Base-by-base conservation (phyloP, 1,284 basidiomycete genomes). In the Fomitopsis pinicola region DNA sequence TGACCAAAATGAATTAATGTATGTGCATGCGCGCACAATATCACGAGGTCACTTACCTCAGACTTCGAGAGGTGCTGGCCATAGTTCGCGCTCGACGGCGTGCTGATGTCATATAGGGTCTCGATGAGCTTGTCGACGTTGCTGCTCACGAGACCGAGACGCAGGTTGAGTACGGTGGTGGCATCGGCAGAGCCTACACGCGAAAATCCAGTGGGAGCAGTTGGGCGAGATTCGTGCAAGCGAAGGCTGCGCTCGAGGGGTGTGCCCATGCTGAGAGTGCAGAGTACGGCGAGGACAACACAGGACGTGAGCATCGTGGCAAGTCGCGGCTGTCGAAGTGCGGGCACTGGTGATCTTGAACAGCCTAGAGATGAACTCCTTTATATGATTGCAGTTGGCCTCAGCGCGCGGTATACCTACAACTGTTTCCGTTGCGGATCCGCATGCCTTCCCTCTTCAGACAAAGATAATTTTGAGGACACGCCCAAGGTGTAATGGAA, bases 71-170 rank as follows among this genome's bases (percentile, higher is more conserved):
- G 65, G 52, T 71, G 69, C 33, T 71, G 65, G 46, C 75, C 73
- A 60, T 76, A 77, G 19, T 68, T 61, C 12, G 67, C 59, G 57
- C 69, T 72, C 6, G 58, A 59, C 4, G 76, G 76, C 44, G 74
- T 69, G 56, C 73, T 72, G 30, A 75, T 57, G 14, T 64, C 55
- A 67, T 73, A 40, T 12, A 69, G 57, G 33, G 62, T 50, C 54
- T 71, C 61, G 59, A 75, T 69, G 14, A 78, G 73, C 14, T 74
- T 75, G 17, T 62, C 63, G 42, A 69, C 63, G 61, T 77, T 58
- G 61, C 46, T 66, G 59, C 71, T 71, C 45, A 62, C 63, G 42
- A 76, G 68, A 40, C 68, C 72, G n/a, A 75, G 66, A 22, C 70
- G 70, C 59, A 72, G 56, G 59, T 65, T 66, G 40, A 75, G 64